Conservation (phyloP, 441 rosid species). For the Cnidoscolus chayamansa region DNA sequence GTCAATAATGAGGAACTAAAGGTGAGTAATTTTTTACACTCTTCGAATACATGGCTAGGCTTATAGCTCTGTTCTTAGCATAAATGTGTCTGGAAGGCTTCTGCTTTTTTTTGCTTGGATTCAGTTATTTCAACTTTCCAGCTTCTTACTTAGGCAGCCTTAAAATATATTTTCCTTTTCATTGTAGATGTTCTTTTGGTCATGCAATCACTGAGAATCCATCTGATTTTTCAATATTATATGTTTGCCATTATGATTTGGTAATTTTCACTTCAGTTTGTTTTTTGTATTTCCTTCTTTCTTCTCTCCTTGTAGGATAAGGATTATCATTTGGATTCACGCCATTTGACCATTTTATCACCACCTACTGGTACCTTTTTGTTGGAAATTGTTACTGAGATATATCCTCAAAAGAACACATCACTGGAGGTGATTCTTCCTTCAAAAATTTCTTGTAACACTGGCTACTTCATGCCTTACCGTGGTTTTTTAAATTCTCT, state of each 20-base stretch:
- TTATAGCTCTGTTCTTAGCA: background rate
- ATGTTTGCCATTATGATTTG: background rate
- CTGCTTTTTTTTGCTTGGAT: background rate
- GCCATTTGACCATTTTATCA: slow-evolving; percentile 64
- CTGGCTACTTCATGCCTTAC: background rate
- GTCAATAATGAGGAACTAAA: slow-evolving; percentile 60
- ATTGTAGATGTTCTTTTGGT: background rate
- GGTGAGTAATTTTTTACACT: slow-evolving; percentile 38
- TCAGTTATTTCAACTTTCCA: background rate
- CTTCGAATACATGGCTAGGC: background rate
- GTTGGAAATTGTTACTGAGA: slow-evolving; percentile 78
- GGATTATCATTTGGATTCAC: slow-evolving; percentile 55
- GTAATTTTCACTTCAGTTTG: background rate
- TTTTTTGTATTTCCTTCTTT: slow-evolving; percentile 6
- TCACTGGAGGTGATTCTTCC: slow-evolving; percentile 64
- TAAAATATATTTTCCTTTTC: background rate
- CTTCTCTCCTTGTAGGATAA: slow-evolving; percentile 45
- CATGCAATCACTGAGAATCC: background rate
- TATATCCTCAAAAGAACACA: slow-evolving; percentile 85
- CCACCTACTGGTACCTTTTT: slow-evolving; percentile 60
- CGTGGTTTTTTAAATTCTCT: slow-evolving; percentile 10
- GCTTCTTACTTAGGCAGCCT: background rate
- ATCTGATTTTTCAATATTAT: too few species aligned
- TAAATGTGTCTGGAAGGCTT: background rate
- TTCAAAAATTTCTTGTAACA: background rate